Evolutionary conservation across 2,329 filamentous ascomycete genomes (phyloP).

Genomic region (Graphiopsis chlorocephala): DNA sequence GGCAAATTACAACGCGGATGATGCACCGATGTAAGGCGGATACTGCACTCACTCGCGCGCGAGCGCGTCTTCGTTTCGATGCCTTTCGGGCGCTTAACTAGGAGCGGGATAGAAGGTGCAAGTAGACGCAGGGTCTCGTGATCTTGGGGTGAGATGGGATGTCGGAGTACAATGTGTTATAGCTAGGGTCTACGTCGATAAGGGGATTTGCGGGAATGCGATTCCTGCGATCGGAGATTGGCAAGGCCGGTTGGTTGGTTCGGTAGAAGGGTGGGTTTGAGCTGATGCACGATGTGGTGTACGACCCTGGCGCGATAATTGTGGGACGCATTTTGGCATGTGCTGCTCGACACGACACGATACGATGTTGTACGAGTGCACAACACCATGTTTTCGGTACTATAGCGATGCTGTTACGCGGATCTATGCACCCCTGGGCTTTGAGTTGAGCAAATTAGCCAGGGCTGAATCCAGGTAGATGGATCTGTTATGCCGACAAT

Average conservation of each 20-base stretch:
- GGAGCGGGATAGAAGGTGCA: background rate
- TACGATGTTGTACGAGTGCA: background rate
- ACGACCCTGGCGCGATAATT: background rate
- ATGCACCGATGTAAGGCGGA: background rate
- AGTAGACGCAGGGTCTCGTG: background rate
- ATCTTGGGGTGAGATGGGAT: background rate
- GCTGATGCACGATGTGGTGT: background rate
- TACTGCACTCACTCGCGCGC: background rate
- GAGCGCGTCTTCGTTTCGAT: background rate
- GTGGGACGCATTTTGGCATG: background rate
- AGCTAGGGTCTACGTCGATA: background rate
- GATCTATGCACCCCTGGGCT: conserved; percentile 3
- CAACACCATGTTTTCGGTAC: background rate
- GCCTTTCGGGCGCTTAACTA: background rate
- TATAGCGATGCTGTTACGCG: background rate
- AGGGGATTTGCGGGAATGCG: background rate
- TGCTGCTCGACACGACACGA: background rate
- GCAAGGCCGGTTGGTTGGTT: background rate
- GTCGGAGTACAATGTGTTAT: too few species aligned
- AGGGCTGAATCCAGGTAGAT: background rate
- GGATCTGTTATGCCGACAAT: background rate
- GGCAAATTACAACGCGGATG: background rate
- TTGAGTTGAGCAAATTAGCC: background rate
- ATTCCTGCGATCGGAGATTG: background rate
- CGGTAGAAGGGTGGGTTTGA: background rate